Evolutionary conservation across 2,329 filamentous ascomycete genomes (phyloP).

Genomic region (Neophaeococcomyces aloes): DNA sequence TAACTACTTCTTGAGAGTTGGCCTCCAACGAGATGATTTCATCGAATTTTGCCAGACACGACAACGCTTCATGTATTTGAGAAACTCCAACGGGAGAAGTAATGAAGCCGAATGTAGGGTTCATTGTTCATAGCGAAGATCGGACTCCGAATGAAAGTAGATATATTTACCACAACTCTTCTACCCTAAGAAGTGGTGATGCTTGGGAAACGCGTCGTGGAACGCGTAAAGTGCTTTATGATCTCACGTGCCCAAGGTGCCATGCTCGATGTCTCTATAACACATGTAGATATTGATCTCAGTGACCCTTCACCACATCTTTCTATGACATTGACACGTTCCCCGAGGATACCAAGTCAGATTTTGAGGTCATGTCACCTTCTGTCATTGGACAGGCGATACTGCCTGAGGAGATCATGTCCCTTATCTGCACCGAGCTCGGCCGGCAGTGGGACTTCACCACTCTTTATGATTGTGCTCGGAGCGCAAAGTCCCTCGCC

Average conservation of each 20-base stretch:
- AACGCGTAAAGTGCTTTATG: background rate
- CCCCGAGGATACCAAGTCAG: background rate
- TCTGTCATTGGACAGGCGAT: background rate
- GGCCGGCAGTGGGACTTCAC: slow-evolving; percentile 46
- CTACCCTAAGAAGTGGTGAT: no score
- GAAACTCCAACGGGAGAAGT: slow-evolving; percentile 46
- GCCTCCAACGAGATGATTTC: slow-evolving; percentile 54
- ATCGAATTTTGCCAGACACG: slow-evolving; percentile 53
- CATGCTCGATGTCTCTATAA: no score
- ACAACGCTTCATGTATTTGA: slow-evolving; percentile 48
- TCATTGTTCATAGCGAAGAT: slow-evolving; percentile 10
- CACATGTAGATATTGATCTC: no score
- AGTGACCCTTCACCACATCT: background rate
- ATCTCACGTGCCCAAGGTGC: background rate
- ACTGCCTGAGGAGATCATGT: slow-evolving; percentile 21
- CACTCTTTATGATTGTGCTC: slow-evolving; percentile 50
- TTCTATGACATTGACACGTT: background rate
- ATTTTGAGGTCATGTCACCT: background rate
- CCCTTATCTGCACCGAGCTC: slow-evolving; percentile 47
- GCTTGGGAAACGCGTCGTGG: no score
- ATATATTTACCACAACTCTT: background rate
- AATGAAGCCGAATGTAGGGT: slow-evolving; percentile 40
- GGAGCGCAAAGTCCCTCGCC: slow-evolving; percentile 46
- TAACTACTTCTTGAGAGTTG: slow-evolving; percentile 43
- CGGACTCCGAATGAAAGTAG: background rate